A percentile compares a stretch with the other conserved stretches of the same genome.
These are phyloP conservation scores for Podospora appendiculata DNA, from an alignment of 495 filamentous ascomycete genomes.

Conservation along the genomic window DNA sequence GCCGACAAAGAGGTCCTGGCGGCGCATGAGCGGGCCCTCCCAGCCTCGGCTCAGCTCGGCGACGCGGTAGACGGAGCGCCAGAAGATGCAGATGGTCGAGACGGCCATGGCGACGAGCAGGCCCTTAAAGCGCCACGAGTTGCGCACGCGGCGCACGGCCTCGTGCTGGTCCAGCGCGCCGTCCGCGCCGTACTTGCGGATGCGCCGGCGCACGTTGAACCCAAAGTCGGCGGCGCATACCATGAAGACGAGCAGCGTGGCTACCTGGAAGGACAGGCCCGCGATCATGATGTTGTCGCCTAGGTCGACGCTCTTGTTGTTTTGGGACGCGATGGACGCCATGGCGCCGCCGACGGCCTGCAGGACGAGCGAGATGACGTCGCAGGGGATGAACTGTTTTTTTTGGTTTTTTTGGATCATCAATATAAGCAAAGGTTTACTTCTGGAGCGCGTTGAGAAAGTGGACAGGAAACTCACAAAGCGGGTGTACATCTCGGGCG, in stretches of 20 bases:
- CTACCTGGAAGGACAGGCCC: constrained; percentile 51
- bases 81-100: constrained; percentile 52
- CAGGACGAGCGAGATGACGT: constrained; percentile 54
- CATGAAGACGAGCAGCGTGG: constrained; percentile 43
- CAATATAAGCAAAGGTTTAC: too few relatives aligned
- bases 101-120: constrained; percentile 35
- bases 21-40: constrained; percentile 44
- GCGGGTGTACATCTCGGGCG: constrained; percentile 44
- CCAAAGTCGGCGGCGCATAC: constrained; percentile 34
- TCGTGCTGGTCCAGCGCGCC: constrained; percentile 19
- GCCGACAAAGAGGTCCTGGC: constrained; percentile 58
- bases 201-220: constrained; percentile 21
- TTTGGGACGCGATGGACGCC: constrained; percentile 40
- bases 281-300: constrained; percentile 64
- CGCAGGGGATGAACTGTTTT: constrained; percentile 52
- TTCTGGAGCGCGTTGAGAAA: too few relatives aligned
- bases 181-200: constrained; percentile 12
- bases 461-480: constrained; percentile 23
- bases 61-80: constrained; percentile 55
- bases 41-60: constrained; percentile 61
- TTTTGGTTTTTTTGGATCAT: too few relatives aligned
- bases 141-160: constrained; percentile 8
- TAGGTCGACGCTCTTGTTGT: constrained; percentile 13
- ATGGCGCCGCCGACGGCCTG: constrained; percentile 57
- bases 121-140: constrained; percentile 25